Conservation (phyloP, 1,284 basidiomycete genomes). For the Marasmius sp. region DNA sequence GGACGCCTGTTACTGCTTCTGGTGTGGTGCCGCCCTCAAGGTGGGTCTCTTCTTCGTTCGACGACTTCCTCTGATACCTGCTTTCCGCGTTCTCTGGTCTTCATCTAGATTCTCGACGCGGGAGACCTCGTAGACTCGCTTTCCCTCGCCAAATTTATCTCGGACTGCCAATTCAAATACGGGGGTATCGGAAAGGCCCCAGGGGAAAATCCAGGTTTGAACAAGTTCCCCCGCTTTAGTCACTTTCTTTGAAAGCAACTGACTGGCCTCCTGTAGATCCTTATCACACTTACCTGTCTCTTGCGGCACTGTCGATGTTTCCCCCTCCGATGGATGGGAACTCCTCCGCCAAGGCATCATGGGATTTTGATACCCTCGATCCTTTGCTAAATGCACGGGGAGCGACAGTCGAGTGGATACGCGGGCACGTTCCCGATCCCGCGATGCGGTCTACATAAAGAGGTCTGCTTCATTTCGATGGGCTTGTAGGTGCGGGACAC, state of each 20-base stretch:
- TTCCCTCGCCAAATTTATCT: slow-evolving; percentile 64
- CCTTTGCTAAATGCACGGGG: slow-evolving; percentile 68
- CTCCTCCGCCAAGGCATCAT: slow-evolving; percentile 36
- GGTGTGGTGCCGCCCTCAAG: slow-evolving; percentile 80
- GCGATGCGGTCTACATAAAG: no score
- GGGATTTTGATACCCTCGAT: slow-evolving; percentile 61
- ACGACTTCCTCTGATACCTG: background rate
- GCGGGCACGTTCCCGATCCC: slow-evolving; percentile 38
- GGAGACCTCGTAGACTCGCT: slow-evolving; percentile 52
- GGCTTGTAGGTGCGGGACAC: no score
- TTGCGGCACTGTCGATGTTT: slow-evolving; percentile 78
- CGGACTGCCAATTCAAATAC: slow-evolving; percentile 77
- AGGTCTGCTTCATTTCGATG: no score
- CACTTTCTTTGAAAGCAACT: background rate
- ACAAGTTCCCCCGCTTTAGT: background rate
- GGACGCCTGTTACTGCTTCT: slow-evolving; percentile 95
- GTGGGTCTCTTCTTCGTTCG: slow-evolving; percentile 39
- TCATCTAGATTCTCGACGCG: slow-evolving; percentile 61
- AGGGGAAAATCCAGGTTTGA: slow-evolving; percentile 70
- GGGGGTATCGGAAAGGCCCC: slow-evolving; percentile 86
- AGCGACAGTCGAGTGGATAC: slow-evolving; percentile 66
- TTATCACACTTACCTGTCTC: slow-evolving; percentile 87
- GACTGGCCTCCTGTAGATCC: slow-evolving; percentile 59
- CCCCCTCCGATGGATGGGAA: slow-evolving; percentile 35
- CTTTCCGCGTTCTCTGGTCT: background rate